These are phyloP conservation scores for Saraca asoca DNA, from an alignment of 331 rosid genomes.

Conservation along the genomic window DNA sequence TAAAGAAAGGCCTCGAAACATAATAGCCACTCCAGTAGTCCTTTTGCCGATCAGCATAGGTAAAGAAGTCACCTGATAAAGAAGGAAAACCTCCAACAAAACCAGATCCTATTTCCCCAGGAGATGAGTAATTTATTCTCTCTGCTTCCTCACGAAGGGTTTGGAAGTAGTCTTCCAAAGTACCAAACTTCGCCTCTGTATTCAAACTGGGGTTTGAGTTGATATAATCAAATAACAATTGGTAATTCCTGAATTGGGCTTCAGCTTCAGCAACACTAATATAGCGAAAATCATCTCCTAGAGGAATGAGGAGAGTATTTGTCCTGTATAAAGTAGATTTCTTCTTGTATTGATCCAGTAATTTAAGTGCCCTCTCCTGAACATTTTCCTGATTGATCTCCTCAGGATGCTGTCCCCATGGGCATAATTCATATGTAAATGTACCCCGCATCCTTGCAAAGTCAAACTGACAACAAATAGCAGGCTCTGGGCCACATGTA, in stretches of 20 bases:
- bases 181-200: constrained; percentile 84
- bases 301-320: constrained; percentile 91
- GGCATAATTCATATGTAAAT: constrained; percentile 67
- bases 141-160: constrained; percentile 85
- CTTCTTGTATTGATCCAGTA: constrained; percentile 93
- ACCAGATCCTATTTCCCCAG: constrained; percentile 82
- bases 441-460: constrained; percentile 81
- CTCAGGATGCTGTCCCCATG: constrained; percentile 79
- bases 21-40: constrained; percentile 99
- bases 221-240: constrained; percentile 80
- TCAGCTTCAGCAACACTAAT: constrained; percentile 81
- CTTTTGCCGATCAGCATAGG: constrained; percentile 89
- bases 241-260: constrained; percentile 91
- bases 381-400: constrained; percentile 81
- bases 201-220: constrained; percentile 84
- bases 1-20: constrained; percentile 95
- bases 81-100: constrained; percentile 92
- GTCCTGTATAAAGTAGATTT: constrained; percentile 90
- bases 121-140: constrained; percentile 69
- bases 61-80: constrained; percentile 92
- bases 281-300: constrained; percentile 98
- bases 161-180: constrained; percentile 88
- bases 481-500: constrained; percentile 99
- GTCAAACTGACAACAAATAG: constrained; percentile 95
- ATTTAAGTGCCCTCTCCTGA: constrained; percentile 68